These are phyloP conservation scores for Sporothrix dimorphospora DNA, from an alignment of 2,329 filamentous ascomycete species.

Conservation along the genomic window DNA sequence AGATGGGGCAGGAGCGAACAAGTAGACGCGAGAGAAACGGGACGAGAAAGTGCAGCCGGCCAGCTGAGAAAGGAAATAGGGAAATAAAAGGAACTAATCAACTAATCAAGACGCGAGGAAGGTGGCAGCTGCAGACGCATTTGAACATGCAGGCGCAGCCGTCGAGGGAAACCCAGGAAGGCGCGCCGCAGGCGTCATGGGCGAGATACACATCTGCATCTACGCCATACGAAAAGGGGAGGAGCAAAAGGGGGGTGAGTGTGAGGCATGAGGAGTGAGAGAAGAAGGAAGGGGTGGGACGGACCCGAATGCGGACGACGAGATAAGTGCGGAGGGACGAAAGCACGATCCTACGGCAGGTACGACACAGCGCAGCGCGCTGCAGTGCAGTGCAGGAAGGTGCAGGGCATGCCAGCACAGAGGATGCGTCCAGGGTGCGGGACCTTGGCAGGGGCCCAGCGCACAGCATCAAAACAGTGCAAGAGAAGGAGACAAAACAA, in stretches of 20 bases:
- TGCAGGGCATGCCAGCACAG: constrained; percentile 11
- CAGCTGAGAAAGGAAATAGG: constrained; percentile 11
- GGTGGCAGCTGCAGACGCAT: not conserved
- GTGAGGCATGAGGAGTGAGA: constrained; percentile 8
- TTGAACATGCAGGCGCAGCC: not conserved
- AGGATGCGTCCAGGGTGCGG: not conserved
- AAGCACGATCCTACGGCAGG: constrained; percentile 17
- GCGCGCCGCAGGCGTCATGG: not conserved
- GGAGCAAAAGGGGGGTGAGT: constrained; percentile 9
- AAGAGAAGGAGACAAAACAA: constrained; percentile 19
- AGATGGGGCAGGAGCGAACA: constrained; percentile 8
- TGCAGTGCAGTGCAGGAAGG: constrained; percentile 1
- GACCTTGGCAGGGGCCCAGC: constrained; percentile 12
- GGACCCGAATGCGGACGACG: constrained; percentile 11
- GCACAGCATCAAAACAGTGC: not conserved
- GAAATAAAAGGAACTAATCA: not conserved
- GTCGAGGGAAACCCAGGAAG: constrained; percentile 14
- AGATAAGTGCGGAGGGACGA: constrained; percentile 12
- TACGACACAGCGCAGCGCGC: constrained; percentile 13
- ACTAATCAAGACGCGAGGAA: not conserved
- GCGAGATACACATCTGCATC: not conserved
- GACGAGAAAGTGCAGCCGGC: not conserved
- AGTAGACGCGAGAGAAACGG: not conserved
- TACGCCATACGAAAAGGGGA: constrained; percentile 2
- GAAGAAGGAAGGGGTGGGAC: constrained; percentile 11